Evolutionary conservation across 306 rosid species (phyloP), one percentile per base, ranked within the genome.

Genomic region (Ochetophila trinervis): DNA sequence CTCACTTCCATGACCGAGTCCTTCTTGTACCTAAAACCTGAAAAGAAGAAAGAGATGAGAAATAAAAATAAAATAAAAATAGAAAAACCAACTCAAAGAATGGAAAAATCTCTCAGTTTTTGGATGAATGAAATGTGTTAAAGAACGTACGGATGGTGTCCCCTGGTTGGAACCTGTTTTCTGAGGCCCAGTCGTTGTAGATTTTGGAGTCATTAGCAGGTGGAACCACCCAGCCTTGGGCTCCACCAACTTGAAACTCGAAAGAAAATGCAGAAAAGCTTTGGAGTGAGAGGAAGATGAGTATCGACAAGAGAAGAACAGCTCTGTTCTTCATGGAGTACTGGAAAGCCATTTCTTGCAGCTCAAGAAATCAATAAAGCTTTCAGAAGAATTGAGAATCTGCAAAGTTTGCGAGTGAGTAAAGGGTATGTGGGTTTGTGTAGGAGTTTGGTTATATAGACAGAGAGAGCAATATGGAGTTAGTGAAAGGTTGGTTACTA

Each of bases 1-100:
- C 62, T 74, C 74, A 92, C 98, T 74, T 85, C 83, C 98, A 92
- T 85, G 65, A 89, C 95, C 0, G 96, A 87, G 69, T 85, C 98
- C 81, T 87, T 92, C 74, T 73, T 74, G 85, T 89, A 92, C 73
- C 34, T 80, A 19, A 86, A 87, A 34, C 73, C 93, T 92, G 37
- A 63, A 69, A 48, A 19, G 21, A 23, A 62, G 18, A 20, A 14
- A 4, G 44, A 32, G n/a, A n/a, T n/a, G n/a, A n/a, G n/a, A 54
- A 15, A 20, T 4, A 15, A 20, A 44, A 27, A 40, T 13, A 37
- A 2, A 60, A 9, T 50, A 11, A 6, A 47, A 6, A 47, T 11
- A 47, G 13, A 13, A 4, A 47, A 47, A 47, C 32, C 32, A 3
- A 10, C 3, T 2, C 45, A 10, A 12, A 8, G 12, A 40, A 40